Base-by-base conservation (phyloP, 805 yeast genomes). In the Blastobotrys terrestris region DNA sequence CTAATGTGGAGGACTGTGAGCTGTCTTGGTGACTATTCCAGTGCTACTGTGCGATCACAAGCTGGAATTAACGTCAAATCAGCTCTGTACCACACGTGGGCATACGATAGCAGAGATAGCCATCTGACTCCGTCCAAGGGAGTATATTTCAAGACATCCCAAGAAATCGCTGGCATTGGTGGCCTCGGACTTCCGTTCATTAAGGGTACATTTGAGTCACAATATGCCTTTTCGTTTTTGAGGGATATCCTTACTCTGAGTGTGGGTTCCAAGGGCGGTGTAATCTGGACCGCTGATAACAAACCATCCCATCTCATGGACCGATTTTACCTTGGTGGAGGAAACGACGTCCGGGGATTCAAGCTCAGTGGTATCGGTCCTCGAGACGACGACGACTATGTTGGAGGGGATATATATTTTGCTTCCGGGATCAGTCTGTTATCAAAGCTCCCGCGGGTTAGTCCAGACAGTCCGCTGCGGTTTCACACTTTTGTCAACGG, bases 261-360 rank as follows among this genome's bases (percentile, higher is more conserved):
- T 44, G 19, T 60, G 5, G 60, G 60, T 7, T 48, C 44, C 3
- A 77, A 76, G 45, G 70, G 78, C 41, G 96, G 96, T 3, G 72
- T 74, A 52, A 71, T 87, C 26, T 68, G 72, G 53, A 72, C 78
- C 51, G 63, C 76, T 21, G 60, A 60, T 19, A 49, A 58, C 8
- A 49, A 42, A 44, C 43, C 57, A 19, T 52, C 87, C 1, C 91
- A 86, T 61, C 63, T 84, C 31, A 77, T 84, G 63, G 99, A 92
- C 67, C 77, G 87, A 58, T 92, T 91, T 65, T 87, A 83, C 62
- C 73, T 87, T 45, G 95, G 97, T 15, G 97, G 96, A 0, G 78
- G 83, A 13, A 77, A 81, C 51, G 85, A 84, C 51, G 80, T 89
- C 26, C 74, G 85, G 53, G 89, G 91, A 0, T 87, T 85, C 63